phyloP scores from a whole-genome alignment of 1,284 basidiomycete species.

The Coriolopsis trogii region DNA sequence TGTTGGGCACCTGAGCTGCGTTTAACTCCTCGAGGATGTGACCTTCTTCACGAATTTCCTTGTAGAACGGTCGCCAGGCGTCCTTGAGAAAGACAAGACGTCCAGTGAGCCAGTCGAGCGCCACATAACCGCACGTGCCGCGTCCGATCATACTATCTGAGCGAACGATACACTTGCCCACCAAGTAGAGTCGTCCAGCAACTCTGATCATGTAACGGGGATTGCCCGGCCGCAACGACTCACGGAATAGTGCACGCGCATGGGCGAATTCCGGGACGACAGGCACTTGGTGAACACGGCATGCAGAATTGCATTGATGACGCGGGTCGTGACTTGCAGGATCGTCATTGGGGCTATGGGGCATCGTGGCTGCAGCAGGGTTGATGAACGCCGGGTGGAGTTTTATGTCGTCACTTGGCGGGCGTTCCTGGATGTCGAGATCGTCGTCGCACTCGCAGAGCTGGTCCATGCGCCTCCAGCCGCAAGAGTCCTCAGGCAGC shows the following conservation, averaged over 20 bases:
- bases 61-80: neutral
- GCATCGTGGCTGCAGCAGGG: too few relatives aligned
- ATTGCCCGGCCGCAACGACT: neutral
- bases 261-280: too few relatives aligned
- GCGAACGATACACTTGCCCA: neutral
- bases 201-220: neutral
- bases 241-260: too few relatives aligned
- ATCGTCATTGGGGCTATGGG: too few relatives aligned
- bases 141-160: neutral
- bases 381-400: too few relatives aligned
- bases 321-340: too few relatives aligned
- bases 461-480: neutral
- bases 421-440: neutral
- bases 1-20: neutral
- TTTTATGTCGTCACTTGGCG: neutral
- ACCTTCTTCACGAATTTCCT: neutral
- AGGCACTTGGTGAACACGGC: too few relatives aligned
- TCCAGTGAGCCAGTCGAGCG: neutral
- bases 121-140: constrained; percentile 2
- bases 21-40: neutral
- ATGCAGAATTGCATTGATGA: too few relatives aligned
- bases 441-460: neutral
- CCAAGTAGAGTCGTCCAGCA: neutral
- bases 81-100: constrained; percentile 6
- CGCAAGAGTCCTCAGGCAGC: neutral